Evolutionary conservation across 2,329 filamentous ascomycete genomes (phyloP).

Genomic region (Zopfia rhizophila): DNA sequence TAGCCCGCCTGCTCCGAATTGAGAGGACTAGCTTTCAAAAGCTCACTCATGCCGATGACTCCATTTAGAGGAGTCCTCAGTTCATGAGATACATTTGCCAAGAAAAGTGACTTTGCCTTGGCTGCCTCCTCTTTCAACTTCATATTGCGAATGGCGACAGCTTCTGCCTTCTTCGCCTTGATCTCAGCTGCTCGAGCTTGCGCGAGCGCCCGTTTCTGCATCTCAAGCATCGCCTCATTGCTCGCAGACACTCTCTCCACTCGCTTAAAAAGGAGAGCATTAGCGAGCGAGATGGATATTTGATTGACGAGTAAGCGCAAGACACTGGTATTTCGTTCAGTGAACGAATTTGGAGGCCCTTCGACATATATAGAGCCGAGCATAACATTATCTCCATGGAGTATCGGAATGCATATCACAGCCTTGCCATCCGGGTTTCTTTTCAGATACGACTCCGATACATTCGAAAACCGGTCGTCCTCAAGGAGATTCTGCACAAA

Average conservation of each 20-base stretch:
- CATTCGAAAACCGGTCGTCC: constrained; percentile 82
- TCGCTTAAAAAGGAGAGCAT: constrained; percentile 72
- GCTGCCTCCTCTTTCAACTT: constrained; percentile 85
- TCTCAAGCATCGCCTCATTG: constrained; percentile 79
- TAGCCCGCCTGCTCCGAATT: constrained; percentile 70
- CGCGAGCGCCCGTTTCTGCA: constrained; percentile 77
- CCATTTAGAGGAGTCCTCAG: constrained; percentile 67
- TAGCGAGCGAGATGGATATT: constrained; percentile 73
- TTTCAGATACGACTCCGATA: constrained; percentile 74
- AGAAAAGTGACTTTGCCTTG: constrained; percentile 83
- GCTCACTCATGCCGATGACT: constrained; percentile 68
- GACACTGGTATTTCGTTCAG: constrained; percentile 69
- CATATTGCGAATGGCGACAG: constrained; percentile 80
- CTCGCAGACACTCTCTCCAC: constrained; percentile 81
- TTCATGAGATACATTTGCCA: constrained; percentile 67
- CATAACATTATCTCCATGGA: constrained; percentile 75
- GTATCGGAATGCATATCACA: constrained; percentile 82
- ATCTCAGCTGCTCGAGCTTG: constrained; percentile 78
- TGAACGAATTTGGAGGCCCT: constrained; percentile 80
- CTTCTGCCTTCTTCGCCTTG: constrained; percentile 80
- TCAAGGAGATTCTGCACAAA: constrained; percentile 78
- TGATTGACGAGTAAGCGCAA: constrained; percentile 78
- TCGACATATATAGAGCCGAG: constrained; percentile 81
- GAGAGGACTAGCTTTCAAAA: constrained; percentile 67
- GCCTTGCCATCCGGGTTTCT: constrained; percentile 76